A percentile compares a stretch with the other conserved stretches of the same genome.
phyloP scores from a whole-genome alignment of 2,329 filamentous ascomycete genomes.

The Colletotrichum chlorophyti region DNA sequence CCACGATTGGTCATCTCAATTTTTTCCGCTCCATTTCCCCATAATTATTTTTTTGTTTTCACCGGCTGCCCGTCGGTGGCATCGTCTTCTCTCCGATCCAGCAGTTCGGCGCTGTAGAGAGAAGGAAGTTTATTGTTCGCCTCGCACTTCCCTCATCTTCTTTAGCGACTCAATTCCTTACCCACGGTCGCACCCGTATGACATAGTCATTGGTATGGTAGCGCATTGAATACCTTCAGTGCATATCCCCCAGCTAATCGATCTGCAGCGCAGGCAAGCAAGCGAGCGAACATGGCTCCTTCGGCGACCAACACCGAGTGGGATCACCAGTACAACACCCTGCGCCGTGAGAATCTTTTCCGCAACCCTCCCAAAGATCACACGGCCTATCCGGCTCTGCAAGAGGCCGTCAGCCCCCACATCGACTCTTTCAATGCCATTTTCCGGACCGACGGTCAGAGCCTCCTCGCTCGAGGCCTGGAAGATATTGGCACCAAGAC shows the following conservation, averaged over 20 bases:
- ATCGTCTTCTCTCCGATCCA: conserved; percentile 10
- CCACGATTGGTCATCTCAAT: conserved; percentile 5
- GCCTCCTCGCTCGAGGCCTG: conserved; percentile 74
- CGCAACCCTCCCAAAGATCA: conserved; percentile 85
- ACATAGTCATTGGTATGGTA: background rate
- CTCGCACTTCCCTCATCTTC: conserved; percentile 1
- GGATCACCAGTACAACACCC: conserved; percentile 85
- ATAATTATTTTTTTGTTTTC: conserved; percentile 30
- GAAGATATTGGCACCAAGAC: conserved; percentile 90
- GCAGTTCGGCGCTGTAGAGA: conserved; percentile 2
- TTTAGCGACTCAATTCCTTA: background rate
- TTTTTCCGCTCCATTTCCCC: conserved; percentile 19
- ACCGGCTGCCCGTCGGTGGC: background rate
- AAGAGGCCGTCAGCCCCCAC: conserved; percentile 87
- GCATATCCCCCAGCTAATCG: background rate
- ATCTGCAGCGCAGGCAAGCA: conserved; percentile 1
- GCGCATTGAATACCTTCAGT: background rate
- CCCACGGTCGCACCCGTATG: background rate
- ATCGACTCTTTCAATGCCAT: conserved; percentile 95
- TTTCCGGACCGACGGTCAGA: conserved; percentile 72
- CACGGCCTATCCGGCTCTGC: conserved; percentile 86
- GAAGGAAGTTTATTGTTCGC: conserved; percentile 11
- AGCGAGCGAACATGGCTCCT: conserved; percentile 55
- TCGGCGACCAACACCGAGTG: conserved; percentile 72
- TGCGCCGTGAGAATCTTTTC: conserved; percentile 88